Evolutionary conservation across 1,284 basidiomycete genomes (phyloP).

Genomic region (Cerioporus squamosus): DNA sequence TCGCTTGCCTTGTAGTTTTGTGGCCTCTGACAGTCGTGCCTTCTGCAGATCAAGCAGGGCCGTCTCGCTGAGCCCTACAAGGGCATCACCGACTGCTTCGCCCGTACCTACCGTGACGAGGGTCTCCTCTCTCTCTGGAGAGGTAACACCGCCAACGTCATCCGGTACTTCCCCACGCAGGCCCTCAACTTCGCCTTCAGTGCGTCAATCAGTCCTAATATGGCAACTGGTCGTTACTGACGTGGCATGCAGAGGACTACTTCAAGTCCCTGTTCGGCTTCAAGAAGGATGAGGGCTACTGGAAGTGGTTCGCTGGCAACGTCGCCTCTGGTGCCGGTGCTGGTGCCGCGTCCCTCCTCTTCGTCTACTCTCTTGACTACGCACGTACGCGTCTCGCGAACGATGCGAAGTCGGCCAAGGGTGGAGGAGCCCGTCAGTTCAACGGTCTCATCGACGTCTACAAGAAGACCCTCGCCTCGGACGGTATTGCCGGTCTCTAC

Average conservation of each 20-base stretch:
- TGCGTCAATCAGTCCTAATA: slow-evolving; percentile 43
- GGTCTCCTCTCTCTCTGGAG: slow-evolving; percentile 91
- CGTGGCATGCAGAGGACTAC: slow-evolving; percentile 78
- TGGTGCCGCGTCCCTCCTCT: slow-evolving; percentile 94
- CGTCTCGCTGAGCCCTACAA: slow-evolving; percentile 93
- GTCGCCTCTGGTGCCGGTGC: slow-evolving; percentile 97
- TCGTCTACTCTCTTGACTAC: slow-evolving; percentile 97
- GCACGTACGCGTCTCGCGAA: slow-evolving; percentile 98
- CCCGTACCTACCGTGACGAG: slow-evolving; percentile 89
- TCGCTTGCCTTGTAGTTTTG: not conserved
- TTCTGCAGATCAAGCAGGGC: slow-evolving; percentile 89
- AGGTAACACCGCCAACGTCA: slow-evolving; percentile 97
- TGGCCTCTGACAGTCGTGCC: slow-evolving; percentile 23
- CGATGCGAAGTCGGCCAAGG: slow-evolving; percentile 92
- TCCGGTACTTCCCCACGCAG: slow-evolving; percentile 98
- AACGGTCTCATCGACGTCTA: slow-evolving; percentile 96
- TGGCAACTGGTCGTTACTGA: slow-evolving; percentile 26
- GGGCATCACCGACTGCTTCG: slow-evolving; percentile 89
- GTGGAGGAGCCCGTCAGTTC: slow-evolving; percentile 92
- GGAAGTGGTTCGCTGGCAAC: slow-evolving; percentile 91
- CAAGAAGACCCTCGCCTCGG: slow-evolving; percentile 89
- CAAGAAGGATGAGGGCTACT: slow-evolving; percentile 89
- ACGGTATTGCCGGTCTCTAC: slow-evolving; percentile 91
- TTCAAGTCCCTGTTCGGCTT: slow-evolving; percentile 95
- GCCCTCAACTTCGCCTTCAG: slow-evolving; percentile 96